These are phyloP conservation scores for Tricholoma saponaceum DNA, from an alignment of 768 basidiomycete genomes.

Conservation along the genomic window DNA sequence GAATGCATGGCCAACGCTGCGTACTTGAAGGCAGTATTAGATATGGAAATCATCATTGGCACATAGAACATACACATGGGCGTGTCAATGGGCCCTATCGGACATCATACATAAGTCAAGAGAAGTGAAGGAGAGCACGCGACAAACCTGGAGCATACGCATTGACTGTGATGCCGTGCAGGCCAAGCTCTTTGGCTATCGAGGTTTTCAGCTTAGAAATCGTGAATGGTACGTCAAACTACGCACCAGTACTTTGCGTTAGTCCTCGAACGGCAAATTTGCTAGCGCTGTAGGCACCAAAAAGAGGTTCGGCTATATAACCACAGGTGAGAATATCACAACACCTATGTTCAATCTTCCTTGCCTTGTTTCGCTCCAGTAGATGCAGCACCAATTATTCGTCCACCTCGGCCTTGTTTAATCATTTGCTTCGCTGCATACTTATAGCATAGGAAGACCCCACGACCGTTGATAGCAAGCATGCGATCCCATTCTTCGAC, in stretches of 20 bases:
- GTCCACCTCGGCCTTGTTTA: conserved; percentile 34
- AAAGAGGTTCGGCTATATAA: background rate
- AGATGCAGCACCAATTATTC: conserved; percentile 38
- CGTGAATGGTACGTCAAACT: background rate
- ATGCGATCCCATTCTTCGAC: conserved; percentile 20
- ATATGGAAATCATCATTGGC: background rate
- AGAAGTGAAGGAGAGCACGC: background rate
- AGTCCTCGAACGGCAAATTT: conserved; percentile 21
- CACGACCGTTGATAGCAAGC: conserved; percentile 26
- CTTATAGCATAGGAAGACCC: conserved; percentile 33
- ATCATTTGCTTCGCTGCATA: conserved; percentile 36
- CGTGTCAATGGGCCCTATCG: conserved; percentile 6
- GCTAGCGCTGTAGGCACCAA: conserved; percentile 12
- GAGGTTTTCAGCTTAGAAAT: background rate
- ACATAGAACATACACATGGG: conserved; percentile 1
- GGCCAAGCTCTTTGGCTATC: conserved; percentile 17
- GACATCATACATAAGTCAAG: background rate
- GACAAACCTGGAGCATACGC: conserved; percentile 28
- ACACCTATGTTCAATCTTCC: background rate
- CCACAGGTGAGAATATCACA: background rate
- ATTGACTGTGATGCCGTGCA: conserved; percentile 30
- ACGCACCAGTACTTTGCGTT: conserved; percentile 17
- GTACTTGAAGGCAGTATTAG: background rate
- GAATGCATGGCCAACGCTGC: background rate
- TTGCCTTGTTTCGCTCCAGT: conserved; percentile 35